These are phyloP conservation scores for Trichomonas tenax DNA, from an alignment of 208 protist species.

Conservation along the genomic window DNA sequence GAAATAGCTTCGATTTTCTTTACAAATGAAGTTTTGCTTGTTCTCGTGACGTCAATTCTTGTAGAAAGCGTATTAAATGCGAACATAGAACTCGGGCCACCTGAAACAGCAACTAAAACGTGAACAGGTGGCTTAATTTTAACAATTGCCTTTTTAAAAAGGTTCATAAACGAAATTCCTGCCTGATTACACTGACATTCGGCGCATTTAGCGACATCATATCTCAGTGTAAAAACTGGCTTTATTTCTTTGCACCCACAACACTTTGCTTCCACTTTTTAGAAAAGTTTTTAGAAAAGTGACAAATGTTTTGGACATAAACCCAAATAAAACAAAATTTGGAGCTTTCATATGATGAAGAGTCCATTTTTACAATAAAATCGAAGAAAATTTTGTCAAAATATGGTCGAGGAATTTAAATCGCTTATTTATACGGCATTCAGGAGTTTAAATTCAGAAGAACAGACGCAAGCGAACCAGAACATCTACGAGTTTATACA, in stretches of 20 bases:
- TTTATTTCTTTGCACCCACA: neutral
- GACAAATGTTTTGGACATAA: too few species aligned
- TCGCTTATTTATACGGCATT: neutral
- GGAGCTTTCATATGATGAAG: too few species aligned
- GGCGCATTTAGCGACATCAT: neutral
- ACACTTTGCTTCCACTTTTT: neutral
- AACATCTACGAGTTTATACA: neutral
- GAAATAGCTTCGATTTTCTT: neutral
- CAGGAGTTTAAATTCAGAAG: neutral
- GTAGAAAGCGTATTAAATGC: neutral
- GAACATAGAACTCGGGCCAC: neutral
- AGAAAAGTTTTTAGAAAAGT: neutral
- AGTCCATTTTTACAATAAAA: too few species aligned
- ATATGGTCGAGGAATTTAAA: neutral
- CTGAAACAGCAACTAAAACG: neutral
- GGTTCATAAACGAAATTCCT: neutral
- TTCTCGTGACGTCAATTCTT: neutral
- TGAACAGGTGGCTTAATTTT: neutral
- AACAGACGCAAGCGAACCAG: neutral
- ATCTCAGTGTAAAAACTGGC: neutral
- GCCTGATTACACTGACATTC: neutral
- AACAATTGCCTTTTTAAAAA: neutral
- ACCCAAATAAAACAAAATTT: too few species aligned
- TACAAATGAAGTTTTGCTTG: neutral
- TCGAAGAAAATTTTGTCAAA: neutral